phyloP scores from a whole-genome alignment of 2,329 filamentous ascomycete species.

The Metarhizium album region DNA sequence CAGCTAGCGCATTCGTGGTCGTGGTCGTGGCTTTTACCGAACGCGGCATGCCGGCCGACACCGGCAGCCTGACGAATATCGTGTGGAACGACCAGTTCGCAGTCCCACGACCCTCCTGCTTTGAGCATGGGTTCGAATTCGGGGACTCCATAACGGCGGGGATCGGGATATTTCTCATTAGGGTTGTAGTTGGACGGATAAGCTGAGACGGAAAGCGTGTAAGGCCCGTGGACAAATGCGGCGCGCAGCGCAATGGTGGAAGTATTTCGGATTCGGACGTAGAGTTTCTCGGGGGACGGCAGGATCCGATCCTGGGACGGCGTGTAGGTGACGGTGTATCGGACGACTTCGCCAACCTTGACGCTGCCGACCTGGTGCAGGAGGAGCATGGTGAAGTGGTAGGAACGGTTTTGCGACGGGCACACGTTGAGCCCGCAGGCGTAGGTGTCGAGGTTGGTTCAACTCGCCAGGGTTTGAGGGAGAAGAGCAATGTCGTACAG shows the following conservation, averaged over 20 bases:
- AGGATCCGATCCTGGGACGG: conserved; percentile 82
- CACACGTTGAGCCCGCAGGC: neutral
- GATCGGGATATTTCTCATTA: conserved; percentile 62
- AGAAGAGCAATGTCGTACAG: neutral
- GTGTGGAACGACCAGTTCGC: conserved; percentile 70
- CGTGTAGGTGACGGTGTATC: conserved; percentile 87
- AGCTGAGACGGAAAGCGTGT: conserved; percentile 77
- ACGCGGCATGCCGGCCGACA: conserved; percentile 31
- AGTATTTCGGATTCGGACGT: conserved; percentile 85
- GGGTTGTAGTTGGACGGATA: conserved; percentile 79
- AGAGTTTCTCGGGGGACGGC: conserved; percentile 68
- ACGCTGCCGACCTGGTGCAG: conserved; percentile 84
- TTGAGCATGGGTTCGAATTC: conserved; percentile 96
- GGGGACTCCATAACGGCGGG: conserved; percentile 63
- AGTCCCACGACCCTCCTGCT: conserved; percentile 78
- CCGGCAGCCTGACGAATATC: conserved; percentile 58
- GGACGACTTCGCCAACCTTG: conserved; percentile 87
- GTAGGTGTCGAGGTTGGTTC: neutral
- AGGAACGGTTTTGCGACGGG: neutral
- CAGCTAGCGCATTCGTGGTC: conserved; percentile 58
- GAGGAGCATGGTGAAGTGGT: conserved; percentile 57
- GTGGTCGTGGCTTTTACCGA: conserved; percentile 33
- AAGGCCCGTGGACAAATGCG: conserved; percentile 92
- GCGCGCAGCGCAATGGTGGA: conserved; percentile 83
- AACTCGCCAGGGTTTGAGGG: neutral